Percentiles rank a stretch among this genome's conserved stretches.
phyloP scores from a whole-genome alignment of 371 early-diverging fungal species.

The Zopfochytrium polystomum region DNA sequence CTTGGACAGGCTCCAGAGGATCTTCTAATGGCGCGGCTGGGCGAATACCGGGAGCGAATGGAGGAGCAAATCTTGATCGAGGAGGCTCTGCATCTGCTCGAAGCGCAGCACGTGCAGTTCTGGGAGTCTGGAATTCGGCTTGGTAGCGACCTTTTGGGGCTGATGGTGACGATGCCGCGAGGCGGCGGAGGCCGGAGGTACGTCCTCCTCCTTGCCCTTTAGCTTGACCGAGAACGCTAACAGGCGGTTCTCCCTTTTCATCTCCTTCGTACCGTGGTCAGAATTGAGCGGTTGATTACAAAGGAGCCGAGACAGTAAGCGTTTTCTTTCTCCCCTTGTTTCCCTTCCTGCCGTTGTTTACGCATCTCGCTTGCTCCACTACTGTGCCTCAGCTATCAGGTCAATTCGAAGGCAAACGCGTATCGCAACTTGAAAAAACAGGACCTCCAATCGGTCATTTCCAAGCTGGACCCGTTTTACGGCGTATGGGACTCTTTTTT shows the following conservation, averaged over 20 bases:
- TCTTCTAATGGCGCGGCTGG: constrained; percentile 43
- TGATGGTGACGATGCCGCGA: constrained; percentile 40
- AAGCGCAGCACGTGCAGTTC: constrained; percentile 40
- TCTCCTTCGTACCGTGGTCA: too few species aligned
- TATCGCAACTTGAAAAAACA: constrained; percentile 24
- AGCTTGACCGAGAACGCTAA: too few species aligned
- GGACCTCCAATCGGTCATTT: constrained; percentile 27
- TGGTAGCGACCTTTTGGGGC: constrained; percentile 49
- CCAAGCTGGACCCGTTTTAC: constrained; percentile 35
- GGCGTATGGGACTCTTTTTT: constrained; percentile 13
- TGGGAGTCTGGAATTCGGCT: constrained; percentile 45
- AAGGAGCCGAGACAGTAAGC: constrained; percentile 14
- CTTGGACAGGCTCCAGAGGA: constrained; percentile 25
- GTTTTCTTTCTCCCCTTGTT: constrained; percentile 4
- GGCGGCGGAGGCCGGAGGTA: constrained; percentile 45
- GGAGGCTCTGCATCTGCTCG: constrained; percentile 40
- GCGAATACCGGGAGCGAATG: constrained; percentile 38
- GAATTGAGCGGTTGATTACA: constrained; percentile 23
- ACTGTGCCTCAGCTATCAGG: constrained; percentile 9
- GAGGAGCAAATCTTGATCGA: constrained; percentile 46
- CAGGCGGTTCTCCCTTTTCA: too few species aligned
- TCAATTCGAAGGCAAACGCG: constrained; percentile 5
- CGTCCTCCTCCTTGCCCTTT: too few species aligned
- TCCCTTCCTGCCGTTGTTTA: too few species aligned
- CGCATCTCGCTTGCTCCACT: neutral